A percentile compares a stretch with the other conserved stretches of the same genome.
phyloP scores from a whole-genome alignment of 129 eudicot genomes.

The Lonicera japonica region DNA sequence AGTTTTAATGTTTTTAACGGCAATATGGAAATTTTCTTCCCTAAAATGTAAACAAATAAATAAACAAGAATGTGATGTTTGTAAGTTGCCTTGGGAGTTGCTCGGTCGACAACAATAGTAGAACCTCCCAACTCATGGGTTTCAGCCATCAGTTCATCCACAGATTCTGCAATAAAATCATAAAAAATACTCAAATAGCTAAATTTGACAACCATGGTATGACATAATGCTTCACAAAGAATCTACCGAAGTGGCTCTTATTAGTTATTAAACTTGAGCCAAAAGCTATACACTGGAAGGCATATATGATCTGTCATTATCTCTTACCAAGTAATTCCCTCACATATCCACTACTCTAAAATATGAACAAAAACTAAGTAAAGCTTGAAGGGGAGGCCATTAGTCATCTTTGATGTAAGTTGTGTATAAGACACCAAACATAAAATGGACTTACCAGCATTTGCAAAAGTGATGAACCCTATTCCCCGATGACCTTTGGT shows the following conservation, averaged over 20 bases:
- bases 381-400: too few species aligned
- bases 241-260: too few species aligned
- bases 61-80: background rate
- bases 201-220: too few species aligned
- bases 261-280: too few species aligned
- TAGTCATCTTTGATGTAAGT: background rate
- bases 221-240: too few species aligned
- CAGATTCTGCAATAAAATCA: conserved; percentile 51
- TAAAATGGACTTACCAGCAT: conserved; percentile 47
- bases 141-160: conserved; percentile 91
- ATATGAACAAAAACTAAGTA: too few species aligned
- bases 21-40: background rate
- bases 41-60: too few species aligned
- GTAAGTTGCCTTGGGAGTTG: conserved; percentile 75
- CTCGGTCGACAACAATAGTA: conserved; percentile 86
- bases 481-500: conserved; percentile 98
- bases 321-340: too few species aligned
- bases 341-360: too few species aligned
- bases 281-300: too few species aligned
- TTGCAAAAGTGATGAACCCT: conserved; percentile 91
- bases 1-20: background rate
- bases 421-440: conserved; percentile 1
- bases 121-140: conserved; percentile 97
- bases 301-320: too few species aligned
- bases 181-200: too few species aligned